Base-by-base conservation (phyloP, 352 stramenopile species). In the Phytopythium aichiense region DNA sequence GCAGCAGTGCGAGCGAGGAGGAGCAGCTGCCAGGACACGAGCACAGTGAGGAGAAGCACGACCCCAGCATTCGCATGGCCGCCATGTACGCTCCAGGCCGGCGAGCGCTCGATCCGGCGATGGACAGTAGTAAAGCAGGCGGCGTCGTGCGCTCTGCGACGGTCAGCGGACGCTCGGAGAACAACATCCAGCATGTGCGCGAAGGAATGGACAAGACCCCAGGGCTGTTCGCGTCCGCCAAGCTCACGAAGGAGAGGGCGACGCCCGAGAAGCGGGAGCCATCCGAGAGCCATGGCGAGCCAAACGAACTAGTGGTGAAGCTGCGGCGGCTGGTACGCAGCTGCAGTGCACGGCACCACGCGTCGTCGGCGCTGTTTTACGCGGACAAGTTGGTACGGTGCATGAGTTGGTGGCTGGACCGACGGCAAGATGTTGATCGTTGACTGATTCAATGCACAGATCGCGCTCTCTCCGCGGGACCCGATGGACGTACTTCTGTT, bases 401-500 rank as follows among this genome's bases (percentile, higher is more conserved):
- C 25, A 28, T 13, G 7, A n/a, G 8, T 31, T 46, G n/a, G 15
- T 60, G 38, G 4, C 33, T 28, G 28, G 28, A 31, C 4, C 28
- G 28, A 2, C 28, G 28, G 28, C 28, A 16, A 23, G 22, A 4
- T 25, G 4, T 25, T 49, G 42, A 15, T 6, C 4, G 7, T 18
- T 23, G 53, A 49, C 13, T 15, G 35, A 37, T 8, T 22, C 4
- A 49, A n/a, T 45, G 9, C 2, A 20, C 22, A 56, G 53, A 35
- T 58, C 22, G 35, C 53, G 0, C 38, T 58, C 1, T 58, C 53
- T 22, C 23, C 53, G 9, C 22, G 22, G 12, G 33, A 85, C 33
- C 64, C 77, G 2, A 43, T 56, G 3, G 85, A 94, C 55, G 78
- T 84, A 56, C 72, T 96, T 49, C 65, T 96, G 35, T 91, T 95